Base-by-base conservation (phyloP, 2,329 filamentous ascomycete genomes). In the Alternaria triticina region DNA sequence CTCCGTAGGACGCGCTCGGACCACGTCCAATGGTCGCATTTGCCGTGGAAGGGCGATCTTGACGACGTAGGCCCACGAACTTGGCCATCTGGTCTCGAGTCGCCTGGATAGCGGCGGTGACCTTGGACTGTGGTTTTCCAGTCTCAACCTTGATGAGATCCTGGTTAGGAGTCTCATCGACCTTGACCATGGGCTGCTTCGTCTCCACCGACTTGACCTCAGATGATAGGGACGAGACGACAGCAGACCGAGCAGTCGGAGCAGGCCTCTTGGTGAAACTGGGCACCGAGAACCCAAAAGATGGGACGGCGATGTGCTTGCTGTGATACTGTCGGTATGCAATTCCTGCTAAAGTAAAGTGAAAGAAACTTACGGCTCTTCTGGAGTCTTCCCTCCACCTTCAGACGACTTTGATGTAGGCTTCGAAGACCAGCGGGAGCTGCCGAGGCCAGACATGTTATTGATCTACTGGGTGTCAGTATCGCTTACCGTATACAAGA, bases 151-250 rank as follows among this genome's bases (percentile, higher is more conserved):
- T 22, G 43, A 17, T 2, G 6, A 40, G 36, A 0, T 40, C 36
- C 6, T 17, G 33, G 1, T 0, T 0, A 8, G 43, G 11, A 22
- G 17, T 0, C 0, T 6, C 20, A 13, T 45, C 43, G 43, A 22
- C 12, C 20, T 45, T 45, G 43, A 6, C 36, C n/a, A 13, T 6
- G 20, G 44, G 12, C 13, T 46, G 3, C 2, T 46, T 46, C 12
- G 2, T 23, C 13, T 46, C 44, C 2, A 15, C 20, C 11, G 23
- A n/a, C n/a, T n/a, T n/a, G n/a, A n/a, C 23, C 23, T 27, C 25
- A 8, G 25, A 27, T 8, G 8, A 27, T 27, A 27, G 6, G 9
- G 25, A 27, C 25, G 25, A 27, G 25, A 8, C 25, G 25, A 27
- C 25, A 3, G 7, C 6, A 27, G 25, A 27, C 25, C 25, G 25